These are phyloP conservation scores for Aspergillus eucalypticola DNA, from an alignment of 2,329 filamentous ascomycete species.

Conservation along the genomic window DNA sequence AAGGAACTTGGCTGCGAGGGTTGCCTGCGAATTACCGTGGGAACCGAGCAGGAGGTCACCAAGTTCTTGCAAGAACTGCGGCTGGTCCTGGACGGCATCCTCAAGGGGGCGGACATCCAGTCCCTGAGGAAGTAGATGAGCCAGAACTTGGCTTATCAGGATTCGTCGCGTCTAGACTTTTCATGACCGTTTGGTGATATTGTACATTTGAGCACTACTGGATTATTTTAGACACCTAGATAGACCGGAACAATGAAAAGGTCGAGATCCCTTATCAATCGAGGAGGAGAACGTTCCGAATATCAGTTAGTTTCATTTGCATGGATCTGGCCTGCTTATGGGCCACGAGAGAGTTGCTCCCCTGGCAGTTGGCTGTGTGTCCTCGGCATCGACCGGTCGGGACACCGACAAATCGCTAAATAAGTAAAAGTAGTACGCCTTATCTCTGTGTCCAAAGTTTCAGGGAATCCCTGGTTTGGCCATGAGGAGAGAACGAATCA, in stretches of 20 bases:
- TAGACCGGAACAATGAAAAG: background rate
- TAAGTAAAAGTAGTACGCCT: background rate
- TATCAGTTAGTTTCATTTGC: background rate
- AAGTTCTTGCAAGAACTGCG: conserved; percentile 71
- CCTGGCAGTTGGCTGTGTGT: background rate
- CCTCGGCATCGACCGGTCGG: conserved; percentile 1
- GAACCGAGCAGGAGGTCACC: conserved; percentile 82
- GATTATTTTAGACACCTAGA: background rate
- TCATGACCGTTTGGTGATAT: background rate
- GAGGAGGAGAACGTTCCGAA: background rate
- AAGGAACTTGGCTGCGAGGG: conserved; percentile 88
- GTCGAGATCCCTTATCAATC: background rate
- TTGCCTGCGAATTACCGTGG: conserved; percentile 87
- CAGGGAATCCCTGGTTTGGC: background rate
- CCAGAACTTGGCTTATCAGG: conserved; percentile 1
- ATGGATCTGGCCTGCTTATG: background rate
- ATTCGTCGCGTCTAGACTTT: conserved; percentile 2
- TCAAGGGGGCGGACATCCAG: conserved; percentile 38
- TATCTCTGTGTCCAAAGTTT: background rate
- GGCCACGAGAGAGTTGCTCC: background rate
- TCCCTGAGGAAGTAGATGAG: conserved; percentile 16
- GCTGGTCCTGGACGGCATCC: conserved; percentile 52
- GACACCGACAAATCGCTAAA: background rate
- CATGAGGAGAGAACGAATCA: background rate
- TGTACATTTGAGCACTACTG: background rate